Base-by-base conservation (phyloP, 768 basidiomycete genomes). In the Inosperma sp. region DNA sequence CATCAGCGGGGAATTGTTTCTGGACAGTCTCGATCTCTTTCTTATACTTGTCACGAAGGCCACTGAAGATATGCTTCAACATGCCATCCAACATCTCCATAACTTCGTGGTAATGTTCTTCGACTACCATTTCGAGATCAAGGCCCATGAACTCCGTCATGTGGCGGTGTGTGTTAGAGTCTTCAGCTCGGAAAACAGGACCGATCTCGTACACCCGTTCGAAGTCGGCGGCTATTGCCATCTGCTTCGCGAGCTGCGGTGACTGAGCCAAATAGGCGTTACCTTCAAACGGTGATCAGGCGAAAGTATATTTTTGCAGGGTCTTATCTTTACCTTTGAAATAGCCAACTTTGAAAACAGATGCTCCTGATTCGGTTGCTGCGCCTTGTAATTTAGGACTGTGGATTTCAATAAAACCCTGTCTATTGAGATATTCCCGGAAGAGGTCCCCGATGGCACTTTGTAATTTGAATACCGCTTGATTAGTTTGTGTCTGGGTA, bases 71-170 rank as follows among this genome's bases (percentile, higher is more conserved):
- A 62, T 76, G 72, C 57, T 91, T 75, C 65, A 98, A 83, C 65
- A 98, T 77, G 37, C 76, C 78, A 65, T 99, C 96, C 52, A 99
- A 79, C 19, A 93, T 69, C 60, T 96, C 93, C 75, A 98, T 77
- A 29, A 93, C 93, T 69, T 99, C 96, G 70, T 98, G 94, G 64
- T 98, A 99, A 66, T 98, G 93, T 66, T 97, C 94, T 67, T 98
- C 93, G 58, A 99, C 93, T 4, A 84, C 78, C 96, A 99, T 98
- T 69, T 99, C 96, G 58, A 99, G 79, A 88, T 99, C 96, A 59
- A 99, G 86, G 23, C 96, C 96, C 57, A 93, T 88, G 70, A 97
- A 99, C 68, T 99, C 96, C 16, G 96, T 98, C 72, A 99, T 77
- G 74, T 99, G 96, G 44, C 96, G 88, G 65, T 97, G 92, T 3